Evolutionary conservation across 2,329 filamentous ascomycete genomes (phyloP).

Genomic region (Apiospora sp.): DNA sequence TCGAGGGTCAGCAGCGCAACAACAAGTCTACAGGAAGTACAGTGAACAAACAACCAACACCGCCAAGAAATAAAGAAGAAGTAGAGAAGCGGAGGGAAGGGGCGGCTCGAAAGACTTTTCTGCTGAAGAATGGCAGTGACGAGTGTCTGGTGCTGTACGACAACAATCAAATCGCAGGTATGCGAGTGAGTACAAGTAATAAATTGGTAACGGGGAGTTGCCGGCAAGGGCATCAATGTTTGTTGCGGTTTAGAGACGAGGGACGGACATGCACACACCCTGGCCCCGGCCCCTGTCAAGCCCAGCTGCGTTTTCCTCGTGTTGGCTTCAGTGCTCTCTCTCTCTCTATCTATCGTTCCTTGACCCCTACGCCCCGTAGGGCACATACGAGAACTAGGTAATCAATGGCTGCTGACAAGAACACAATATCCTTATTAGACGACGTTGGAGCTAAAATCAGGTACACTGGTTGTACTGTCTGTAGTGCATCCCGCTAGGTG

Average conservation of each 20-base stretch:
- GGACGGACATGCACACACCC: slow-evolving; percentile 9
- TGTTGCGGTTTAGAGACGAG: neutral
- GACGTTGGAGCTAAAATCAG: slow-evolving; percentile 16
- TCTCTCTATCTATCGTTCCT: neutral
- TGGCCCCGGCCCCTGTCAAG: neutral
- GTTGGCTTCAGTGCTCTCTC: neutral
- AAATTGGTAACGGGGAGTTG: slow-evolving; percentile 9
- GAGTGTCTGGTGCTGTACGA: slow-evolving; percentile 17
- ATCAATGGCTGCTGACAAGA: neutral
- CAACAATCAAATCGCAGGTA: slow-evolving; percentile 10
- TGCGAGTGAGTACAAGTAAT: slow-evolving; percentile 18
- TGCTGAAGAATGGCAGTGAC: slow-evolving; percentile 13
- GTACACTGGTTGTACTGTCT: neutral
- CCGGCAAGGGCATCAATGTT: slow-evolving; percentile 9
- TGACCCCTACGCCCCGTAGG: slow-evolving; percentile 1
- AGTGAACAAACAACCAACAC: neutral
- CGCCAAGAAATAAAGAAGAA: neutral
- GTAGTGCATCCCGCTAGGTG: neutral
- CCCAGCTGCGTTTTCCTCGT: neutral
- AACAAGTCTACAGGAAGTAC: neutral
- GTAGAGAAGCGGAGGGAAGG: neutral
- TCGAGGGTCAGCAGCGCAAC: neutral
- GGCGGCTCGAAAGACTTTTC: neutral
- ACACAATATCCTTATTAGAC: neutral
- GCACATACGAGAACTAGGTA: neutral